Evolutionary conservation across 495 filamentous ascomycete species (phyloP), one percentile per base, ranked within the genome.

Genomic region (Endocarpon pusillum): DNA sequence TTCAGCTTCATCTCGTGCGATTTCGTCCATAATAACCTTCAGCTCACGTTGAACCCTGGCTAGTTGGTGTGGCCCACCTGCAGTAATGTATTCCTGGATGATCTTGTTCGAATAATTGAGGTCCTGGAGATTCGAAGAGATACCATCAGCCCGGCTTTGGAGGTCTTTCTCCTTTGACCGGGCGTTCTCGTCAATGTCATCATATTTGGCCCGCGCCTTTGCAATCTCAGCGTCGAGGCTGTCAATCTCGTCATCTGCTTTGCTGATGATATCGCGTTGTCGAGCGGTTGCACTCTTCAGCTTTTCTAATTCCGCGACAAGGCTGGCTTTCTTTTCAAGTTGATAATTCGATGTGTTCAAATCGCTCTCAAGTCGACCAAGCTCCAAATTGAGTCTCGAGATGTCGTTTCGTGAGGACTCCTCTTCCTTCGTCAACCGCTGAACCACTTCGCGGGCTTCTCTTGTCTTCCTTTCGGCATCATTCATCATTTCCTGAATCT

Each of bases 11-110:
- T 75, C 58, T 16, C 64, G 62, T 19, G 55, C 52, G 21, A 87
- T 76, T 22, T 78, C 67, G 31, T 66, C 57, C 42, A 81, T 68
- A 11, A 87, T 61, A 15, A 43, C 48, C 28, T 78, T 61, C 19
- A 93, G 75, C 34, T 81, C 78, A 32, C 64, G 62, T 41, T 73
- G 69, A 44, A 77, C 78, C 18, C 66, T 61, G 10, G 68, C 64
- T 11, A 96, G 73, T 37, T 80, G 75, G 15, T 58, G 49, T 9
- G 76, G 71, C 1, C 86, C 91, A 27, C 79, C 83, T 31, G 71
- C 64, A 32, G 80, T 67, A 27, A 79, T 60, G 54, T 94, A 99
- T 4, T 70, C 67, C 36, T 76, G 73, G 46, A 99, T 92, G 22
- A 81, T 78, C 26, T 68, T 61, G 40, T 80, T 76, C 27, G 78